Conservation (phyloP, 441 rosid genomes). For the Croton setiger region DNA sequence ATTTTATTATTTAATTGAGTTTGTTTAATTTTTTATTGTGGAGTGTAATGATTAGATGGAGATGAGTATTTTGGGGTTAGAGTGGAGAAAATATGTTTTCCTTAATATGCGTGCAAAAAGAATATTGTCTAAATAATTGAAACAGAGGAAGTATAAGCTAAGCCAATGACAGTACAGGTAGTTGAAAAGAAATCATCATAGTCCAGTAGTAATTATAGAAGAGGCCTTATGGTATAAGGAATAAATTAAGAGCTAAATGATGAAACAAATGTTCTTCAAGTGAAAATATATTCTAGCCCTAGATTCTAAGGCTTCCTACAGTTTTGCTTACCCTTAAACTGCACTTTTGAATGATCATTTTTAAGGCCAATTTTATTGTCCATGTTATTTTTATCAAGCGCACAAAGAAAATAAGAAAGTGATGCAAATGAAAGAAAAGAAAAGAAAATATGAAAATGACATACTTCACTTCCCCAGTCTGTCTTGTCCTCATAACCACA, state of each 20-base stretch:
- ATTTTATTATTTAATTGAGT: no score
- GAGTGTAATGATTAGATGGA: no score
- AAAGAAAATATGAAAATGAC: not conserved
- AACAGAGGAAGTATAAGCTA: no score
- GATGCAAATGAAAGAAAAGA: conserved; percentile 3
- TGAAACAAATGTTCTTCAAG: not conserved
- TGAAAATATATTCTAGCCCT: not conserved
- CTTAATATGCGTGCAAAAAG: no score
- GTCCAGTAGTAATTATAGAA: not conserved
- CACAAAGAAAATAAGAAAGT: not conserved
- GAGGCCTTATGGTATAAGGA: not conserved
- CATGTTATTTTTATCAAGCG: not conserved
- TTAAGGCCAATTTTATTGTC: not conserved
- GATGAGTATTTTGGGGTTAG: no score
- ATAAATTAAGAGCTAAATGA: not conserved
- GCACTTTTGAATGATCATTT: not conserved
- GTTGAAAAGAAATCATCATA: not conserved
- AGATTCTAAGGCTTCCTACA: not conserved
- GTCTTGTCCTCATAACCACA: conserved; percentile 99
- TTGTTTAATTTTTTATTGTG: no score
- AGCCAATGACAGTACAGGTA: not conserved
- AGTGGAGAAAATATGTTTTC: no score
- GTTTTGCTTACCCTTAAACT: not conserved
- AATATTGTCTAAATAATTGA: no score
- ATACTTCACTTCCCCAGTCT: conserved; percentile 99